These are phyloP conservation scores for Aspergillus asperescens DNA, from an alignment of 495 filamentous ascomycete species.

Conservation along the genomic window DNA sequence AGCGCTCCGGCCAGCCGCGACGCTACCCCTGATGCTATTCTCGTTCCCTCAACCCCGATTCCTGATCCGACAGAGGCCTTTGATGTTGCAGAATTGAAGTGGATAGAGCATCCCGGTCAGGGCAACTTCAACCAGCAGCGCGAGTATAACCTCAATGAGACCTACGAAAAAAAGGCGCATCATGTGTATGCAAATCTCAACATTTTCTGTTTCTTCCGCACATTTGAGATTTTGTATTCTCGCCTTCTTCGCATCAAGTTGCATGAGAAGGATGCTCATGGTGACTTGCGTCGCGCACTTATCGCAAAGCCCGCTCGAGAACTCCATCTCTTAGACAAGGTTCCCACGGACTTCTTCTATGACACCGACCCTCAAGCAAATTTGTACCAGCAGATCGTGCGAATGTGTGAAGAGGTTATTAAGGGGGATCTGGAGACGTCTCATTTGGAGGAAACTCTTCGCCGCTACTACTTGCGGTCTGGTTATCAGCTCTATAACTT, in stretches of 20 bases:
- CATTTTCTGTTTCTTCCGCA: constrained; percentile 87
- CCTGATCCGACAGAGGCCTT: constrained; percentile 46
- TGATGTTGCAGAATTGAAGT: constrained; percentile 45
- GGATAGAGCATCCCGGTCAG: constrained; percentile 55
- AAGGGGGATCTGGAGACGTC: constrained; percentile 70
- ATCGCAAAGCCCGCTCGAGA: constrained; percentile 72
- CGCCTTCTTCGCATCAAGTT: constrained; percentile 78
- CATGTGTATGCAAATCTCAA: constrained; percentile 85
- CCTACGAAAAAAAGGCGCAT: constrained; percentile 71
- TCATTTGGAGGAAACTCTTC: constrained; percentile 81
- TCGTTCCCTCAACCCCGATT: constrained; percentile 43
- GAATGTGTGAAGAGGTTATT: constrained; percentile 63
- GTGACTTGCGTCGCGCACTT: constrained; percentile 62
- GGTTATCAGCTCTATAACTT: constrained; percentile 90
- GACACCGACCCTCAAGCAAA: constrained; percentile 57
- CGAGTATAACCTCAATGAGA: constrained; percentile 70
- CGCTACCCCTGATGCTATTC: constrained; percentile 76
- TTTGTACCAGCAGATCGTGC: constrained; percentile 63
- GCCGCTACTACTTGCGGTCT: constrained; percentile 78
- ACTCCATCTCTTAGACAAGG: constrained; percentile 67
- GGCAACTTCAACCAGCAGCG: constrained; percentile 50
- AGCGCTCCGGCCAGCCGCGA: constrained; percentile 75
- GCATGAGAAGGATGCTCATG: constrained; percentile 62
- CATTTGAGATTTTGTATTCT: constrained; percentile 82
- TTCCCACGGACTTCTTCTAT: constrained; percentile 76